Percentiles rank a stretch among this genome's conserved stretches.
These are phyloP conservation scores for Calonectria pauciramosa DNA, from an alignment of 2,329 filamentous ascomycete genomes.

Conservation along the genomic window DNA sequence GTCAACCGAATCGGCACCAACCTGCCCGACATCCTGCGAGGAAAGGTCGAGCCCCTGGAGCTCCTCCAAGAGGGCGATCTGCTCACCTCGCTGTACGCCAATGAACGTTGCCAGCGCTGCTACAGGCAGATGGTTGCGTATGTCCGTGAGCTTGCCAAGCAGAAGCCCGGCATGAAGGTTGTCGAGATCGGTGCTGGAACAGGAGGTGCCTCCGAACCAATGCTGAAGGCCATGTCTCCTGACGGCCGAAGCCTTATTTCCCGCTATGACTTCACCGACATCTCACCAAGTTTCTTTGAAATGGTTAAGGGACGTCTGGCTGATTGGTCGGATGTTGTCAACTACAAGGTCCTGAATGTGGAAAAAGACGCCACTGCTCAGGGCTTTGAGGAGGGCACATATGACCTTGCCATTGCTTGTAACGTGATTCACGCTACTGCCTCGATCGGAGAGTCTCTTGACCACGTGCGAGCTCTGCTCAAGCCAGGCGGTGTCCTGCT, in stretches of 20 bases:
- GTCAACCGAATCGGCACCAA: slow-evolving; percentile 14
- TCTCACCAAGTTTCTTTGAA: slow-evolving; percentile 58
- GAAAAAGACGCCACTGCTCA: slow-evolving; percentile 48
- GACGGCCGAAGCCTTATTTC: slow-evolving; percentile 10
- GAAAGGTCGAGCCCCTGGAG: slow-evolving; percentile 1
- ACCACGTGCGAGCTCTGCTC: slow-evolving; percentile 35
- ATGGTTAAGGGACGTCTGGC: slow-evolving; percentile 40
- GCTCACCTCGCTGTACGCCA: slow-evolving; percentile 17
- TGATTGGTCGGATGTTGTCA: slow-evolving; percentile 42
- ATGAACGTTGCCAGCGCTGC: slow-evolving; percentile 22
- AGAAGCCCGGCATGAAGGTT: slow-evolving; percentile 48
- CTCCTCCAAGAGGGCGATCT: slow-evolving; percentile 13
- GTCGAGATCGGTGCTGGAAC: slow-evolving; percentile 59
- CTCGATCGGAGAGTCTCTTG: slow-evolving; percentile 32
- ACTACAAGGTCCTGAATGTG: slow-evolving; percentile 45
- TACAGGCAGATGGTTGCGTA: slow-evolving; percentile 7
- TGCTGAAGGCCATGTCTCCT: slow-evolving; percentile 49
- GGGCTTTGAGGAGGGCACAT: slow-evolving; percentile 49
- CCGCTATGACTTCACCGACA: slow-evolving; percentile 61
- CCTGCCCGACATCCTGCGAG: slow-evolving; percentile 9
- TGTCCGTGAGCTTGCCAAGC: slow-evolving; percentile 51
- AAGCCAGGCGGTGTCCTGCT: slow-evolving; percentile 47
- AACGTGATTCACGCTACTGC: slow-evolving; percentile 48
- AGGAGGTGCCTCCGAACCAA: slow-evolving; percentile 52
- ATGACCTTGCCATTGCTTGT: slow-evolving; percentile 53